Evolutionary conservation across 2,329 filamentous ascomycete species (phyloP), one percentile per base, ranked within the genome.

Genomic region (Verruconis gallopava): DNA sequence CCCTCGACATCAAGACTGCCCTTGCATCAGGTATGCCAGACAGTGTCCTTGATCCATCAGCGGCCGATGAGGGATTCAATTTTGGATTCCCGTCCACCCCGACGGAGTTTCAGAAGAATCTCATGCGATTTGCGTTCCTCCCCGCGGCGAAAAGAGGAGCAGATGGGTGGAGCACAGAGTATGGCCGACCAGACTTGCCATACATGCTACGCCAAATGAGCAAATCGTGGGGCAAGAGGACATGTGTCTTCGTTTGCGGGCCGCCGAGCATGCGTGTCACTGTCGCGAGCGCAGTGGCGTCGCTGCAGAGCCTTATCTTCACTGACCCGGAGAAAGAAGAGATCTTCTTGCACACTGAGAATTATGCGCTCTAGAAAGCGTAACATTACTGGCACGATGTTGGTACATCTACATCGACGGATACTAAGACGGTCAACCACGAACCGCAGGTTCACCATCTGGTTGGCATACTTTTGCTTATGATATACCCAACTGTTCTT

Each of bases 341-440:
- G 71, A 82, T 96, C 42, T 95, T 88, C 59, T 62, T 95, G 58
- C 89, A 95, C 65, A 84, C 88, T 3, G 89, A 96, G 68, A 95
- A 95, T 59, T 95, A 94, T 65, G 84, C 86, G 40, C 68, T 94
- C 47, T 94, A 61, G 70, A 40, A 18, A 11, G 37, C 15, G 22
- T 11, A 21, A n/a, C n/a, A n/a, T n/a, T n/a, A n/a, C n/a, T n/a
- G n/a, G n/a, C n/a, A n/a, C n/a, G n/a, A n/a, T n/a, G n/a, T n/a
- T n/a, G n/a, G n/a, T n/a, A n/a, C n/a, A n/a, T n/a, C n/a, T n/a
- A n/a, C n/a, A n/a, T n/a, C n/a, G n/a, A n/a, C n/a, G n/a, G n/a
- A n/a, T n/a, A n/a, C n/a, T n/a, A 17, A 37, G 9, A 15, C 12
- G 15, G 15, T 11, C 12, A 15, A 15, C 11, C 11, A 13, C 25